Percentiles rank a stretch among this genome's conserved stretches.
phyloP scores from a whole-genome alignment of 106 monocot genomes.

The Dioscorea dumetorum region DNA sequence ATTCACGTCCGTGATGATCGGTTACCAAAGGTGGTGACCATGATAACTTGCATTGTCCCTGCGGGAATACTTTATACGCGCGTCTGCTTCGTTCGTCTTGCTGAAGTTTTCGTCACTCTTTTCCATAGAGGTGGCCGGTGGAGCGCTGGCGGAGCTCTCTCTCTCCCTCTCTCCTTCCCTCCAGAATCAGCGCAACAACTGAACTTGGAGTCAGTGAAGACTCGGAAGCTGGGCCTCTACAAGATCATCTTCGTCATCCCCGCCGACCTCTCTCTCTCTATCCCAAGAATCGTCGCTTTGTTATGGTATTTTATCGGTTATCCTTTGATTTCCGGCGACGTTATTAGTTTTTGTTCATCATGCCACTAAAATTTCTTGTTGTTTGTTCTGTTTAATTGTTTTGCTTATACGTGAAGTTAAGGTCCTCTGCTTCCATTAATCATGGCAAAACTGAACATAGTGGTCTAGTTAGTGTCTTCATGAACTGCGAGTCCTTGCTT shows the following conservation, averaged over 20 bases:
- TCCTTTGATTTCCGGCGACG: too few species aligned
- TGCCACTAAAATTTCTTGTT: background rate
- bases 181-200: slow-evolving; percentile 75
- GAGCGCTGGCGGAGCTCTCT: slow-evolving; percentile 3
- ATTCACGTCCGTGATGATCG: background rate
- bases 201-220: slow-evolving; percentile 82
- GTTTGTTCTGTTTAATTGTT: background rate
- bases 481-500: background rate
- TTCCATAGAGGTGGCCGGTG: background rate
- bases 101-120: background rate
- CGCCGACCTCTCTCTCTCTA: slow-evolving; percentile 64
- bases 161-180: background rate
- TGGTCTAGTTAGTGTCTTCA: background rate
- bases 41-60: background rate
- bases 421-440: background rate
- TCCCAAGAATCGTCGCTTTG: slow-evolving; percentile 59
- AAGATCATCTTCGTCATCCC: slow-evolving; percentile 88
- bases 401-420: background rate
- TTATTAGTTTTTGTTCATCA: background rate
- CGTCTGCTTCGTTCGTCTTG: background rate
- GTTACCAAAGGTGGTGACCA: background rate
- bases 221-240: slow-evolving; percentile 73
- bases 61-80: background rate
- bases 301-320: too few species aligned
- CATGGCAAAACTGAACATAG: background rate